Base-by-base conservation (phyloP, 306 rosid species). In the Castanea crenata region DNA sequence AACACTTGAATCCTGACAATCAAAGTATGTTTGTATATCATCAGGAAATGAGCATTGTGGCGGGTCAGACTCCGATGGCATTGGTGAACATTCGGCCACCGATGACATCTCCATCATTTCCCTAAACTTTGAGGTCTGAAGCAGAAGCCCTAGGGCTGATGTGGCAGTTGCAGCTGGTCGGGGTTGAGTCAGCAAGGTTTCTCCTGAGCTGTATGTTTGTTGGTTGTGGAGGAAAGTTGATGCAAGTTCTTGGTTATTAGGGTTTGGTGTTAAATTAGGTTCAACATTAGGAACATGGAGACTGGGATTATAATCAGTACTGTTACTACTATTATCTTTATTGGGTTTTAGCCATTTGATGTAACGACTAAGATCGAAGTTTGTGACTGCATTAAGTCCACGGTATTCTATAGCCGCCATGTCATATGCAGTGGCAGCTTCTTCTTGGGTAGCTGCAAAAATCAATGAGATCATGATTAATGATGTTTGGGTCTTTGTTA, bases 401-500 rank as follows among this genome's bases (percentile, higher is more conserved):
- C 97, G 90, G 20, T 92, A 85, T 69, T 92, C 89, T 75, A 92
- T 88, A 16, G 98, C 98, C 31, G 98, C 98, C 88, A 80, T 83
- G 69, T 94, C 98, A 83, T 94, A 94, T 16, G 98, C 98, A 4
- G 79, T 80, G 51, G 98, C 98, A 46, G 98, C 98, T 82, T 94
- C 98, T 89, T 94, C 98, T 85, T 94, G 98, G 34, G 98, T 94
- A 65, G 98, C 98, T 92, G 84, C 32, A 59, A 59, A 27, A 68
- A 77, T 73, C 70, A 51, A 12, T 64, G 44, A 10, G 12, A 25
- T 10, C 5, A 12, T 49, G 46, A 41, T 41, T 41, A 41, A 41
- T 12, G 54, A 49, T 11, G 11, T 49, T 49, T 49, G 16, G 54
- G 54, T 11, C 16, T 13, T 49, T 49, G 16, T 49, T 49, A 49